Evolutionary conservation across 495 filamentous ascomycete genomes (phyloP).

Genomic region (Annulohypoxylon bovei): DNA sequence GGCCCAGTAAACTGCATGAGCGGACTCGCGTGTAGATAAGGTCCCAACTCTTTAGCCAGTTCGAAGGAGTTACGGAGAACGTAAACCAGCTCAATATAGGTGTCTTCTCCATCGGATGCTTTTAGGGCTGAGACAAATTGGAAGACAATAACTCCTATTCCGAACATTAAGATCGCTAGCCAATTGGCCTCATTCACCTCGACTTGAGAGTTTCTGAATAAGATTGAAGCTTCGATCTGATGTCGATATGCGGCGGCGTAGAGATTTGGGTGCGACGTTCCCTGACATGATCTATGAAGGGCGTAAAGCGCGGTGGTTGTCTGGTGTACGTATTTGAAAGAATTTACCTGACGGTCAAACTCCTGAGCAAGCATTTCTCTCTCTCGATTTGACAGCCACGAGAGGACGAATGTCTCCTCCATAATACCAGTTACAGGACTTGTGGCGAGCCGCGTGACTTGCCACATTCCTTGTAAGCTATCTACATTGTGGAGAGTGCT

Average conservation of each 20-base stretch:
- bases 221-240: slow-evolving; percentile 32
- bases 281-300: slow-evolving; percentile 22
- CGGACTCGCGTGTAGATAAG: slow-evolving; percentile 32
- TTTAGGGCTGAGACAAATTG: slow-evolving; percentile 30
- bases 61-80: slow-evolving; percentile 27
- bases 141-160: slow-evolving; percentile 40
- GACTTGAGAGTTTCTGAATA: slow-evolving; percentile 28
- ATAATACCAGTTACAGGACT: slow-evolving; percentile 4
- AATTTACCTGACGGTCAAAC: slow-evolving; percentile 12
- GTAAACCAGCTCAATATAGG: slow-evolving; percentile 30
- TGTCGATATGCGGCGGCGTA: slow-evolving; percentile 29
- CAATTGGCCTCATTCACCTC: slow-evolving; percentile 38
- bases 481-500: not conserved
- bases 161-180: slow-evolving; percentile 39
- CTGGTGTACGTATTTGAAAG: slow-evolving; percentile 20
- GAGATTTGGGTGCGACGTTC: not conserved
- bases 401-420: slow-evolving; percentile 25
- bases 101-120: slow-evolving; percentile 7
- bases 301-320: slow-evolving; percentile 28
- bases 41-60: slow-evolving; percentile 28
- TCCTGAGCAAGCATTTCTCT: not conserved
- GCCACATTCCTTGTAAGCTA: not conserved
- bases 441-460: not conserved
- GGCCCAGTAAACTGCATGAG: slow-evolving; percentile 8
- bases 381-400: slow-evolving; percentile 8